Percentiles rank a stretch among this genome's conserved stretches.
These are phyloP conservation scores for Macrophomina pseudophaseolina DNA, from an alignment of 2,329 filamentous ascomycete genomes.

Conservation along the genomic window DNA sequence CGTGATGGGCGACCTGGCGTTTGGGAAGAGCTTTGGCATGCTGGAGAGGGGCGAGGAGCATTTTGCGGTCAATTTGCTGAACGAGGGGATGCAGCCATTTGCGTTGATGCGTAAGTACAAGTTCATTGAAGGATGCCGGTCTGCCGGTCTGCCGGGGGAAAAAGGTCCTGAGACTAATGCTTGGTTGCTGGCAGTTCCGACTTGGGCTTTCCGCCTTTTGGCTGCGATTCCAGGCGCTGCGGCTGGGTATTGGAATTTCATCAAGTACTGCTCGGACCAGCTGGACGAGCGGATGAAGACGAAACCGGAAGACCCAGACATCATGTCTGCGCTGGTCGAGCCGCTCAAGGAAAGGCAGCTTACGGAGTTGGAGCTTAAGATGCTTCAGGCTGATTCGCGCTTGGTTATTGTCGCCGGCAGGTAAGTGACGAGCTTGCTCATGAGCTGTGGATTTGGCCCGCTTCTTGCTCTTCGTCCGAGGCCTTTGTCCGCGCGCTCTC, in stretches of 20 bases:
- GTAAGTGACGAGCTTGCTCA: not conserved
- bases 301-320: conserved; percentile 9
- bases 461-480: no score
- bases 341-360: conserved; percentile 1
- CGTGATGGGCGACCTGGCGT: conserved; percentile 55
- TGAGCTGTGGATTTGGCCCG: no score
- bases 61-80: conserved; percentile 36
- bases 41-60: conserved; percentile 36
- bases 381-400: conserved; percentile 41
- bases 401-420: conserved; percentile 41
- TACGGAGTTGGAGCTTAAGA: not conserved
- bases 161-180: not conserved
- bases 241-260: conserved; percentile 38
- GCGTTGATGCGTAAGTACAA: conserved; percentile 2
- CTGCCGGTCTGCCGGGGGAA: no score
- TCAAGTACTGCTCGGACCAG: conserved; percentile 36
- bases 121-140: not conserved
- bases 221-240: conserved; percentile 38
- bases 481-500: not conserved
- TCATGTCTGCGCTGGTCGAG: conserved; percentile 18
- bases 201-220: conserved; percentile 44
- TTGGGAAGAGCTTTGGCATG: conserved; percentile 50
- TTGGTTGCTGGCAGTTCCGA: not conserved
- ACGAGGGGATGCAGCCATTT: conserved; percentile 14
- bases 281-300: conserved; percentile 33